These are phyloP conservation scores for Sporothrix dimorphospora DNA, from an alignment of 2,329 filamentous ascomycete species.

Conservation along the genomic window DNA sequence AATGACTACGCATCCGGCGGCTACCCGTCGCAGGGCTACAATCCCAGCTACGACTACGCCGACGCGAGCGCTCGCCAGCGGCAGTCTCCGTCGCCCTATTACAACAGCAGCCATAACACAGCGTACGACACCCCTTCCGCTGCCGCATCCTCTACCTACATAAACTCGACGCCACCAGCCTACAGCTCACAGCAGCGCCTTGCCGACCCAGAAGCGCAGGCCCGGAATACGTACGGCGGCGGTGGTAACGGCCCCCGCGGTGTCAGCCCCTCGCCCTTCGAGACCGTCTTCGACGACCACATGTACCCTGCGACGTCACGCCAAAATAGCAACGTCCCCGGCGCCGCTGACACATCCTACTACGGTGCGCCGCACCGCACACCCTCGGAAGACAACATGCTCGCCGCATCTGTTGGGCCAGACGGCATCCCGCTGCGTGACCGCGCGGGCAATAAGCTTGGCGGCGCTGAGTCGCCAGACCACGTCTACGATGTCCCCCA, in stretches of 20 bases:
- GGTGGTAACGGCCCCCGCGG: slow-evolving; percentile 33
- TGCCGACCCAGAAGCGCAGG: slow-evolving; percentile 39
- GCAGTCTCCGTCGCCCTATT: slow-evolving; percentile 21
- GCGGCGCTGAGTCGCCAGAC: slow-evolving; percentile 52
- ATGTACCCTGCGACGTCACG: slow-evolving; percentile 60
- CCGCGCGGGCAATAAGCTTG: slow-evolving; percentile 49
- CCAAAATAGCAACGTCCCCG: slow-evolving; percentile 40
- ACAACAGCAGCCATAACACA: slow-evolving; percentile 16
- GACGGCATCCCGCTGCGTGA: slow-evolving; percentile 64
- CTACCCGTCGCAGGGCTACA: slow-evolving; percentile 27
- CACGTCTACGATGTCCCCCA: slow-evolving; percentile 64
- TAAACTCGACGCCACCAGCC: slow-evolving; percentile 39
- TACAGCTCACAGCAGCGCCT: slow-evolving; percentile 44
- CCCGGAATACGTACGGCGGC: slow-evolving; percentile 40
- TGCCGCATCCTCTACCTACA: slow-evolving; percentile 24
- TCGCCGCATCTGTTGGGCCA: slow-evolving; percentile 37
- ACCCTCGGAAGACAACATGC: slow-evolving; percentile 44
- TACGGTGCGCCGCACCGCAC: slow-evolving; percentile 54
- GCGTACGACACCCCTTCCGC: slow-evolving; percentile 41
- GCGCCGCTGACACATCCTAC: slow-evolving; percentile 59
- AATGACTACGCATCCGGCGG: slow-evolving; percentile 45
- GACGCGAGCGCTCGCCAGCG: slow-evolving; percentile 18
- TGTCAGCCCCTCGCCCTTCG: slow-evolving; percentile 53
- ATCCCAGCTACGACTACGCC: slow-evolving; percentile 23
- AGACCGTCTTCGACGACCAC: slow-evolving; percentile 69